Percentiles rank a stretch among this genome's conserved stretches.
Evolutionary conservation across 2,329 filamentous ascomycete species (phyloP).

Genomic region (Clarireedia homoeocarpa): DNA sequence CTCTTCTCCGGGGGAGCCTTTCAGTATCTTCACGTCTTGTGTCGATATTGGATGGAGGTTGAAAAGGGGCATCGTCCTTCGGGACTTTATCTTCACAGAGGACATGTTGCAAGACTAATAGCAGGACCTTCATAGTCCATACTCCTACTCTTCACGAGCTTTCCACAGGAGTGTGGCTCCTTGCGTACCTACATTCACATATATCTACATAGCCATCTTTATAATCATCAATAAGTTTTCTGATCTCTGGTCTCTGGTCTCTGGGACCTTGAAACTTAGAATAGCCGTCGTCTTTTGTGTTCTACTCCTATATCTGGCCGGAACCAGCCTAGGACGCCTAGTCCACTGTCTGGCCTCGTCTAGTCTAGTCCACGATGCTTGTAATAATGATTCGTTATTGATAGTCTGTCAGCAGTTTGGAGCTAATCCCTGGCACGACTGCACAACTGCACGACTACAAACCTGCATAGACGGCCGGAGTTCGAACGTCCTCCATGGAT

Average conservation of each 20-base stretch:
- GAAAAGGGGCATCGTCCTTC: conserved; percentile 30
- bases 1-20: conserved; percentile 36
- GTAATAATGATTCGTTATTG: too few relatives aligned
- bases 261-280: too few relatives aligned
- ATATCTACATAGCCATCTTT: neutral
- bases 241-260: neutral
- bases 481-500: too few relatives aligned
- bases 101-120: conserved; percentile 39
- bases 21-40: conserved; percentile 40
- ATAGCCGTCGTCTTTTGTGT: too few relatives aligned
- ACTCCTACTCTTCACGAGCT: conserved; percentile 37
- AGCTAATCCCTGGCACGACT: too few relatives aligned
- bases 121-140: conserved; percentile 48
- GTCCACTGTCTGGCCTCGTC: too few relatives aligned
- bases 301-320: too few relatives aligned
- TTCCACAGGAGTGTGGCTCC: conserved; percentile 43
- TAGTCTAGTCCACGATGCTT: too few relatives aligned
- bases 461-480: too few relatives aligned
- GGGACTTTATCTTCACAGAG: conserved; percentile 31
- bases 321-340: too few relatives aligned
- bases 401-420: too few relatives aligned
- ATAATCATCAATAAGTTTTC: neutral
- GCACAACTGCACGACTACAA: too few relatives aligned
- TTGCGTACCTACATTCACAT: conserved; percentile 39
- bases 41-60: conserved; percentile 33